Evolutionary conservation across 2,329 filamentous ascomycete genomes (phyloP), one percentile per base, ranked within the genome.

Genomic region (Scedosporium dehoogii): DNA sequence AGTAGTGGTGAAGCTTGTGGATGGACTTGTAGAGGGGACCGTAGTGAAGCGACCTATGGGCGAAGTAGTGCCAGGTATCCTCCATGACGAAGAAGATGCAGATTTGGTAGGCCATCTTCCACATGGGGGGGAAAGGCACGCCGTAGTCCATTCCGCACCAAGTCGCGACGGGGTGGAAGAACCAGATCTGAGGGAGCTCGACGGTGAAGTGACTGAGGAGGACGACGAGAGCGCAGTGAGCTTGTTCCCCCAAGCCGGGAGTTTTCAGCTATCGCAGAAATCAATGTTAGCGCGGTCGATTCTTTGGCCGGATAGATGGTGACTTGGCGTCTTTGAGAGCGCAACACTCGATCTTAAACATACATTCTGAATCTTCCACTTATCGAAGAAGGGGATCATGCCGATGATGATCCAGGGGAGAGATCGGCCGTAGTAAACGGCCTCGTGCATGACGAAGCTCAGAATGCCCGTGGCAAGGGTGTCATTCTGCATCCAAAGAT

Each of bases 1-100:
- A 99, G 72, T 94, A 93, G 81, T 99, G 94, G 80, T 99, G 94
- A 69, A 99, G 92, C 81, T 99, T 99, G 85, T 99, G 94, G 70
- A 99, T 90, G 71, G 87, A 85, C 81, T 92, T 96, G 86, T 99
- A 99, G 5, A 99, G 86, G 46, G 92, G 91, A 23, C 91, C 92
- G 80, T 91, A 96, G 82, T 99, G 94, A 78, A 99, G 86, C 53
- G 84, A 85, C 69, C 94, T 91, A 79, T 99, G 94, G 68, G 86
- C 86, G 87, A 92, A 97, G 83, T 99, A 99, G 78, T 99, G 94
- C 94, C 94, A 99, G 68, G 93, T 81, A 76, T 99, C 94, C 76
- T 99, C 94, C 71, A 97, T 78, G 64, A 97, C 84, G 78, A 99
- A 99, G 83, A 97, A 96, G 73, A 97, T 82, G 65, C 87, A 84